Evolutionary conservation across 2,329 filamentous ascomycete species (phyloP).

Genomic region (Mycogone perniciosa): DNA sequence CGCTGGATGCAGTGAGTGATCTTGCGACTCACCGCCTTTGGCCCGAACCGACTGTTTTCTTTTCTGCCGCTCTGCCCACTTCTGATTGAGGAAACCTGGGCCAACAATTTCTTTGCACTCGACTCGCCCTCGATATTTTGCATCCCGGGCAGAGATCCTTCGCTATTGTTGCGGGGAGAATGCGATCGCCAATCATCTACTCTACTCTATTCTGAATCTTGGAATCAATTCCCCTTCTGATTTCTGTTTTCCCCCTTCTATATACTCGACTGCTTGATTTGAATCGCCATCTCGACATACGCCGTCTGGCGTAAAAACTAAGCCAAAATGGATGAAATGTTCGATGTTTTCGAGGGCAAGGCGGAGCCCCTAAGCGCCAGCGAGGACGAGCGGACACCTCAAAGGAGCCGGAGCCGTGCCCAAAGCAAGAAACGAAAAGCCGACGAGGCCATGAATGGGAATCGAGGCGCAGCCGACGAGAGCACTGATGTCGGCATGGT

Average conservation of each 20-base stretch:
- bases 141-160: background rate
- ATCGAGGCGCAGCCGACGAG: constrained; percentile 12
- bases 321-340: constrained; percentile 65
- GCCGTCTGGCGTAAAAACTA: background rate
- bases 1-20: constrained; percentile 4
- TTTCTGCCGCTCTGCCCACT: constrained; percentile 21
- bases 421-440: constrained; percentile 81
- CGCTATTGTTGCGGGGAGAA: background rate
- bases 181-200: background rate
- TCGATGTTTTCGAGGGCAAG: constrained; percentile 72
- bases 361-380: constrained; percentile 33
- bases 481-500: constrained; percentile 29
- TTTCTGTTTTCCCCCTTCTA: background rate
- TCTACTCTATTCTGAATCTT: background rate
- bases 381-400: constrained; percentile 39
- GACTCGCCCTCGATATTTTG: constrained; percentile 3
- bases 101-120: constrained; percentile 8
- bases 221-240: background rate
- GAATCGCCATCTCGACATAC: background rate
- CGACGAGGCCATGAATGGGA: constrained; percentile 66
- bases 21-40: constrained; percentile 22
- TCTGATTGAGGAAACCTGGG: constrained; percentile 6
- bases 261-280: background rate
- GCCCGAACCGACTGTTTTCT: constrained; percentile 15
- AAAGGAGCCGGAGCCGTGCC: constrained; percentile 47